Evolutionary conservation across 768 basidiomycete species (phyloP), one percentile per base, ranked within the genome.

Genomic region (Suillus brevipes): DNA sequence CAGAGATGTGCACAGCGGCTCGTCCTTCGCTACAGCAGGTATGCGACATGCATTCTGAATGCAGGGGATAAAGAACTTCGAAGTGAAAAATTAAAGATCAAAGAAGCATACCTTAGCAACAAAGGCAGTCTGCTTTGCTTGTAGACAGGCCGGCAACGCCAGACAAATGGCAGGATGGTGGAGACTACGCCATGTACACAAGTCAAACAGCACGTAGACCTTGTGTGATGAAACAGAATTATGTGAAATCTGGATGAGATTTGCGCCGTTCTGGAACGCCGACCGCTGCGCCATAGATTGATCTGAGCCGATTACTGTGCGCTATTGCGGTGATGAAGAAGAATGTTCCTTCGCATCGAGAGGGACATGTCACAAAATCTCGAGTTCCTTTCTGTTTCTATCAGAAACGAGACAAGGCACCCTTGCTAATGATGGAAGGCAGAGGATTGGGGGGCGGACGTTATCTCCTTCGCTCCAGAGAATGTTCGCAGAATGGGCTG

Each of bases 31-130:
- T 37, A 23, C 56, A 38, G 57, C 57, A 18, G 13, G 57, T 40
- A 40, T 42, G 23, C 40, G 38, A 28, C 38, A 42, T 59, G 40
- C 57, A 42, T 40, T 20, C 38, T 59, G 58, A 18, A 40, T 23
- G 57, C 25, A 58, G 38, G 57, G 57, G 40, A 40, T n/a, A 37
- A 56, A 56, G 36, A 37, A 57, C 10, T 42, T 42, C 28, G 40
- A 59, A 59, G 38, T 28, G 53, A 55, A 36, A 18, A 55, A 55
- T 55, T 34, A 55, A 55, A 59, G 58, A 59, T 59, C 58, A 31
- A 37, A 43, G 58, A 59, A 59, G 58, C 40, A 59, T 59, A 43
- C 58, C 34, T 59, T 42, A 28, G 53, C 20, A 55, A 34, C 25
- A 58, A 58, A 18, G 25, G 38, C 25, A 10, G 57, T 23, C 37